Evolutionary conservation across 805 yeast genomes (phyloP), one percentile per base, ranked within the genome.

Genomic region (Saccharomycopsis guyanensis): DNA sequence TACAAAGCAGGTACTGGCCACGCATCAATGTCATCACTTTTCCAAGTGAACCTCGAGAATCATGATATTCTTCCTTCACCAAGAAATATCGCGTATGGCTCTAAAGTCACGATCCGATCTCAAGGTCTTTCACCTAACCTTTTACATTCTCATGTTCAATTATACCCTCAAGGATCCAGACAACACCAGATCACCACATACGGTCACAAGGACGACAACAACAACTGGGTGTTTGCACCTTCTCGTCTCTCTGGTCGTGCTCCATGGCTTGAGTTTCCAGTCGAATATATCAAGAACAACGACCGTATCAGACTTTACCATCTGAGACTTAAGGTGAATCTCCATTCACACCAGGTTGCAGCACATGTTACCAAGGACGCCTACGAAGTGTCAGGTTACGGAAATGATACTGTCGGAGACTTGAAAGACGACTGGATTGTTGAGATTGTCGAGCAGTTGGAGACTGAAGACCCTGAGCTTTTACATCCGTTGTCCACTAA

Each of bases 101-200:
- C 89, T 2, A 59, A 65, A 39, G 70, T 82, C 12, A 80, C 91
- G 1, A 54, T 85, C 42, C 72, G 85, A 58, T 78, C 81, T 22
- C 86, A 81, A 55, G 88, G 87, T 2, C 67, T 79, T 42, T 76
- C 82, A 29, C 82, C 86, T 13, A 79, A 83, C 44, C 71, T 86
- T 53, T 66, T 93, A 52, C 98, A 93, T 61, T 91, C 97, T 0
- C 98, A 93, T 60, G 69, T 72, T 15, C 95, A 85, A 60, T 63
- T 73, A 10, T 93, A 81, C 61, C 98, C 98, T 13, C 87, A 79
- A 53, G 97, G 97, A 3, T 86, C 96, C 2, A 73, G 75, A 52
- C 97, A 93, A 66, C 97, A 89, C 63, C 99, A 93, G 65, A 73
- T 93, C 42, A 93, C 98, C 23, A 86, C 93, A 4, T 93, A 93